Evolutionary conservation across 2,329 filamentous ascomycete genomes (phyloP).

Genomic region (Phaeosphaeriaceae sp.): DNA sequence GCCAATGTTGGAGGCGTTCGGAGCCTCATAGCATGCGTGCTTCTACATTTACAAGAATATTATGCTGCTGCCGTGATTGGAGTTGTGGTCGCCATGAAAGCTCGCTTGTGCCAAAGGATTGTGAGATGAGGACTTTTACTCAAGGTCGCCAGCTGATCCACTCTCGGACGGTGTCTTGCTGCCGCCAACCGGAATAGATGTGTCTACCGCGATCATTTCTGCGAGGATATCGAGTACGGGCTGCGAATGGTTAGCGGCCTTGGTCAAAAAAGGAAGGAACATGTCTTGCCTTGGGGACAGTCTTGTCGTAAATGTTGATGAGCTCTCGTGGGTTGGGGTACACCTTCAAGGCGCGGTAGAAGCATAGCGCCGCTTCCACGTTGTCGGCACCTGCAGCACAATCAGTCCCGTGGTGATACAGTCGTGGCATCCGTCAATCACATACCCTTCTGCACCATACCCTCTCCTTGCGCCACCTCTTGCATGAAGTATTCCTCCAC

Average conservation of each 20-base stretch:
- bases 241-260: constrained; percentile 53
- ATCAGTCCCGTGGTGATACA: constrained; percentile 18
- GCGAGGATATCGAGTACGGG: constrained; percentile 94
- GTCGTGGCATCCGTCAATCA: neutral
- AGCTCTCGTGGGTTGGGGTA: constrained; percentile 93
- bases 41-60: constrained; percentile 47
- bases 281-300: constrained; percentile 87
- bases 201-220: constrained; percentile 96
- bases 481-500: constrained; percentile 97
- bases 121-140: constrained; percentile 26
- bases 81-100: constrained; percentile 21
- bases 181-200: constrained; percentile 56
- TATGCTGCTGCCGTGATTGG: constrained; percentile 35
- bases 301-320: constrained; percentile 98
- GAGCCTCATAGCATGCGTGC: constrained; percentile 24
- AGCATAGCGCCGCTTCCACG: constrained; percentile 87
- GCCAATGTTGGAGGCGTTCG: constrained; percentile 29
- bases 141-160: constrained; percentile 43
- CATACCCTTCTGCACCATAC: constrained; percentile 79
- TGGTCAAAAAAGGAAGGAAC: neutral
- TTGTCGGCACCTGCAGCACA: constrained; percentile 64
- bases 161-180: constrained; percentile 46
- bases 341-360: constrained; percentile 98
- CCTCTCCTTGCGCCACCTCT: constrained; percentile 88
- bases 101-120: constrained; percentile 16